phyloP scores from a whole-genome alignment of 2,329 filamentous ascomycete genomes.

The Penicillium brevicompactum region DNA sequence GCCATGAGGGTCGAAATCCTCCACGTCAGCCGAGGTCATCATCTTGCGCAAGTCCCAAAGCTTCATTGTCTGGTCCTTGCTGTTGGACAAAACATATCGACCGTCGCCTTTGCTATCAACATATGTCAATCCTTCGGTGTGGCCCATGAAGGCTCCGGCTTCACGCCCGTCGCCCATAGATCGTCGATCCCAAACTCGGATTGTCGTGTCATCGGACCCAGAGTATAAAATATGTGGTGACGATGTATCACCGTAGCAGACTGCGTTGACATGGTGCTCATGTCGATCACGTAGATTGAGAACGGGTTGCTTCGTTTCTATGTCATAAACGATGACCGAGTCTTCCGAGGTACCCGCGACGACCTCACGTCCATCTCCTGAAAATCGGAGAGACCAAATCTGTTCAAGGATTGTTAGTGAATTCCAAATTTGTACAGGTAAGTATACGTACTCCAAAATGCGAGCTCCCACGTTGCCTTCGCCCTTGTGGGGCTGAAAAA shows the following conservation, averaged over 20 bases:
- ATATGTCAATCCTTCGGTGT: constrained; percentile 67
- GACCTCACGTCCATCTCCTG: constrained; percentile 85
- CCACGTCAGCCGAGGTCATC: constrained; percentile 67
- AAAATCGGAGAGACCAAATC: constrained; percentile 92
- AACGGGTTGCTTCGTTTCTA: constrained; percentile 75
- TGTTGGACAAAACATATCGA: constrained; percentile 89
- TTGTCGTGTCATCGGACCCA: constrained; percentile 88
- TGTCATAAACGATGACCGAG: constrained; percentile 86
- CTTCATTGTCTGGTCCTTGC: constrained; percentile 96
- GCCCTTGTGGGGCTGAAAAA: constrained; percentile 58
- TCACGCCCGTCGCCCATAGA: constrained; percentile 64
- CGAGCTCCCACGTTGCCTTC: constrained; percentile 40
- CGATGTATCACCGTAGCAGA: constrained; percentile 86
- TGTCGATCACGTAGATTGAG: constrained; percentile 76
- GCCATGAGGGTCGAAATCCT: constrained; percentile 53
- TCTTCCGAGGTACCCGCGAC: constrained; percentile 82
- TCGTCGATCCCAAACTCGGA: constrained; percentile 95
- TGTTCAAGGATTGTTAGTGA: constrained; percentile 32
- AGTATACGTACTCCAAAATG: constrained; percentile 47
- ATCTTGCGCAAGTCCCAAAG: constrained; percentile 93
- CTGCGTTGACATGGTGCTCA: constrained; percentile 88
- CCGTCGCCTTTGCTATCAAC: constrained; percentile 82
- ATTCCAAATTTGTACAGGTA: neutral
- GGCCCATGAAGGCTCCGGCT: constrained; percentile 66
- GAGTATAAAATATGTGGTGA: constrained; percentile 95